phyloP scores from a whole-genome alignment of 768 basidiomycete species.

The Kwoniella mangroviensis region DNA sequence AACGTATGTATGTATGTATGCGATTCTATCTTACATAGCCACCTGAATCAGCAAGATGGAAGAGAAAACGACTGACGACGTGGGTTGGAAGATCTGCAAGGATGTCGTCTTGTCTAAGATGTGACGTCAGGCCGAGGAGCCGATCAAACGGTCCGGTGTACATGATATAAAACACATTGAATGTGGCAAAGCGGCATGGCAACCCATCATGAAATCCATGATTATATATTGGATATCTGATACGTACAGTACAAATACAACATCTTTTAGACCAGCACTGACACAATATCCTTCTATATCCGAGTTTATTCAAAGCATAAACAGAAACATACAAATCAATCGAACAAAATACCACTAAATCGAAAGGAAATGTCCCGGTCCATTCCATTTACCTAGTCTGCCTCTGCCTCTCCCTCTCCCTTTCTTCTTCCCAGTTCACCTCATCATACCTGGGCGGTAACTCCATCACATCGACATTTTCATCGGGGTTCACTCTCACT shows the following conservation, averaged over 20 bases:
- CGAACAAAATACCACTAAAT: no score
- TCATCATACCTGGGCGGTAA: slow-evolving; percentile 53
- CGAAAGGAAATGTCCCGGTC: not conserved
- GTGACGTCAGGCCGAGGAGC: slow-evolving; percentile 7
- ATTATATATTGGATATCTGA: not conserved
- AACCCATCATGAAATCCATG: no score
- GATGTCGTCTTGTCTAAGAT: not conserved
- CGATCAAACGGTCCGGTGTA: not conserved
- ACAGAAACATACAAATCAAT: no score
- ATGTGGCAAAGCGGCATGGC: not conserved
- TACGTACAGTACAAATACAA: not conserved
- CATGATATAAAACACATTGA: not conserved
- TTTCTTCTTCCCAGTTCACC: slow-evolving; percentile 43
- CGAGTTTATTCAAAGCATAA: no score
- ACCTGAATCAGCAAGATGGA: no score
- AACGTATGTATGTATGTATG: no score
- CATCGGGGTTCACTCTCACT: slow-evolving; percentile 8
- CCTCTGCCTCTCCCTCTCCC: slow-evolving; percentile 17
- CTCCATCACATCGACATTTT: slow-evolving; percentile 30
- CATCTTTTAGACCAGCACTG: not conserved
- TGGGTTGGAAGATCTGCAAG: not conserved
- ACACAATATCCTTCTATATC: no score
- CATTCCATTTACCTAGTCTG: slow-evolving; percentile 6
- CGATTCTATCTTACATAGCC: no score
- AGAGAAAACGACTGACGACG: not conserved